A percentile compares a stretch with the other conserved stretches of the same genome.
Conservation (phyloP, 768 basidiomycete species). For the Lentinula aciculospora region DNA sequence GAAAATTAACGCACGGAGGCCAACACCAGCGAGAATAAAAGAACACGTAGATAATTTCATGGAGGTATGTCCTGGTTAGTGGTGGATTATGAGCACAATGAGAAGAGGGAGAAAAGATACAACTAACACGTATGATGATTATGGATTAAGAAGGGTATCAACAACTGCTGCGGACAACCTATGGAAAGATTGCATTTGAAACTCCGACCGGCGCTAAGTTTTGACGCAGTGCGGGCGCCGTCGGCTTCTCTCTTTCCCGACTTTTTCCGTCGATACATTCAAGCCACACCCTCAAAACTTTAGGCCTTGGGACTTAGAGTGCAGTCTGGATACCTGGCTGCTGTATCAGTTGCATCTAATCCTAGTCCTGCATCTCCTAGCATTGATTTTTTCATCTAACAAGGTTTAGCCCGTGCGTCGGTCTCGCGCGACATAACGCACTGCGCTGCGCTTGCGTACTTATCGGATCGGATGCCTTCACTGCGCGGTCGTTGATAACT, state of each 20-base stretch:
- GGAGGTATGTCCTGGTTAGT: neutral
- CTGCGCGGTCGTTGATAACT: too few species aligned
- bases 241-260: neutral
- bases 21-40: constrained; percentile 2
- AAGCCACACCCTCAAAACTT: too few species aligned
- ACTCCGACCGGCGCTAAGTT: neutral
- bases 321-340: too few species aligned
- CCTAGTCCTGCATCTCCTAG: too few species aligned
- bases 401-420: too few species aligned
- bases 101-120: neutral
- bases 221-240: neutral
- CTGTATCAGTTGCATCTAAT: too few species aligned
- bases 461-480: too few species aligned
- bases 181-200: neutral
- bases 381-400: too few species aligned
- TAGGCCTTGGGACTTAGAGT: too few species aligned
- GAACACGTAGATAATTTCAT: neutral
- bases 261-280: too few species aligned
- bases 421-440: too few species aligned
- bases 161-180: neutral
- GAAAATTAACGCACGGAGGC: neutral
- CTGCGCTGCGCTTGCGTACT: too few species aligned
- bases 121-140: neutral
- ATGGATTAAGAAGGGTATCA: neutral
- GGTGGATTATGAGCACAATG: neutral